Conservation (phyloP, 2,329 filamentous ascomycete species). For the Monilinia polystroma region DNA sequence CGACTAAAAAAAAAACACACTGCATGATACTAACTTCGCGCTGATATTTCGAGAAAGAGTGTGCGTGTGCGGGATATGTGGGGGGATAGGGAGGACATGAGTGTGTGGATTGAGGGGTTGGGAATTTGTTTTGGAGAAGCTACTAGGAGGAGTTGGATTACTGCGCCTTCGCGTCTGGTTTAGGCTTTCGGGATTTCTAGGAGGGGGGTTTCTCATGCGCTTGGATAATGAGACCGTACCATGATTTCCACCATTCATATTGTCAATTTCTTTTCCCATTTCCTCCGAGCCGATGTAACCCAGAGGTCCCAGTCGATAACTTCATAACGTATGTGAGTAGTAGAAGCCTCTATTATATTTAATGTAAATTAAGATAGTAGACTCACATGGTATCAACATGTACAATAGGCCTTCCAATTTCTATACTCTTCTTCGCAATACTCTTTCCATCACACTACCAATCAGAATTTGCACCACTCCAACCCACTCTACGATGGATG, state of each 20-base stretch:
- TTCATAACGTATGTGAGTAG: neutral
- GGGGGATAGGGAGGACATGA: too few species aligned
- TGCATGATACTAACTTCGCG: conserved; percentile 4
- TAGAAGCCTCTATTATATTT: too few species aligned
- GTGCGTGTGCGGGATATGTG: neutral
- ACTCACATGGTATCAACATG: conserved; percentile 25
- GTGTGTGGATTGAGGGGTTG: too few species aligned
- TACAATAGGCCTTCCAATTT: conserved; percentile 5
- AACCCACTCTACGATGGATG: conserved; percentile 50
- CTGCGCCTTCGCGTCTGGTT: neutral
- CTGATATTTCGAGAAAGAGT: neutral
- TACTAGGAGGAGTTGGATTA: too few species aligned
- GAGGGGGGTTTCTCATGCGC: too few species aligned
- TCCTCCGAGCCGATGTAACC: conserved; percentile 18
- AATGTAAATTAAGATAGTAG: neutral
- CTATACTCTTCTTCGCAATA: conserved; percentile 24
- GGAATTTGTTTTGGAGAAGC: too few species aligned
- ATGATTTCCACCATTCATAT: too few species aligned
- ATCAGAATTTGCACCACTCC: conserved; percentile 23
- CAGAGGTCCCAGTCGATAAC: conserved; percentile 24
- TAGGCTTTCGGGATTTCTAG: neutral
- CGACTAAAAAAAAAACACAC: conserved; percentile 22
- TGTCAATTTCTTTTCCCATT: too few species aligned
- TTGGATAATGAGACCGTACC: too few species aligned
- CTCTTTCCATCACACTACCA: conserved; percentile 9